Percentiles rank a stretch among this genome's conserved stretches.
Conservation (phyloP, 345 rosid species). For the Brassica juncea region DNA sequence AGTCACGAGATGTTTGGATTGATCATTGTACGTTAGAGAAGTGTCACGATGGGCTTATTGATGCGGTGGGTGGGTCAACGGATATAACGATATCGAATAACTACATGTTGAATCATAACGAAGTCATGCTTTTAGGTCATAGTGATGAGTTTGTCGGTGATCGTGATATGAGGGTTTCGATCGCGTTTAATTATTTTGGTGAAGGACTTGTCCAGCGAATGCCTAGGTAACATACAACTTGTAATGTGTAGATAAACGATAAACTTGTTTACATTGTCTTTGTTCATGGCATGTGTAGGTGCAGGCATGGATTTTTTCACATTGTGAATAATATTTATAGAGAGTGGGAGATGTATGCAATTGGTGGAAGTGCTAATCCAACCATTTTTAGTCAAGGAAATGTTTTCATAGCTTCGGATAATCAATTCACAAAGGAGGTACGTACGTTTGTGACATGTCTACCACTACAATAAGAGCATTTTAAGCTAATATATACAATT, state of each 20-base stretch:
- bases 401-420: constrained; percentile 56
- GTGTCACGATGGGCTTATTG: constrained; percentile 67
- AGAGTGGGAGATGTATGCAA: constrained; percentile 69
- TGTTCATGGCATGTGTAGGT: constrained; percentile 42
- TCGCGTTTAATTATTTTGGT: constrained; percentile 72
- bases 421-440: constrained; percentile 54
- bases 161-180: constrained; percentile 62
- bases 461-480: background rate
- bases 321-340: constrained; percentile 61
- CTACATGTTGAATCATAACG: constrained; percentile 63
- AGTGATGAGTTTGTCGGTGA: constrained; percentile 59
- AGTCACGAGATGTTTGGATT: constrained; percentile 58
- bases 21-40: constrained; percentile 67
- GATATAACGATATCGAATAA: constrained; percentile 67
- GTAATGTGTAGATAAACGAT: background rate
- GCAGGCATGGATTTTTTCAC: constrained; percentile 74
- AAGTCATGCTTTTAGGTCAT: constrained; percentile 77
- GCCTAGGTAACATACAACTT: constrained; percentile 47
- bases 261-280: background rate
- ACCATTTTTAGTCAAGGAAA: constrained; percentile 76
- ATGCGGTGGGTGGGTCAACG: constrained; percentile 60
- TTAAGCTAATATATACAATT: background rate
- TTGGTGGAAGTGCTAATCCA: constrained; percentile 77
- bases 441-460: constrained; percentile 12
- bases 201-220: constrained; percentile 69